Conservation (phyloP, 108 stramenopile genomes). For the Nannochloropsis salina region DNA sequence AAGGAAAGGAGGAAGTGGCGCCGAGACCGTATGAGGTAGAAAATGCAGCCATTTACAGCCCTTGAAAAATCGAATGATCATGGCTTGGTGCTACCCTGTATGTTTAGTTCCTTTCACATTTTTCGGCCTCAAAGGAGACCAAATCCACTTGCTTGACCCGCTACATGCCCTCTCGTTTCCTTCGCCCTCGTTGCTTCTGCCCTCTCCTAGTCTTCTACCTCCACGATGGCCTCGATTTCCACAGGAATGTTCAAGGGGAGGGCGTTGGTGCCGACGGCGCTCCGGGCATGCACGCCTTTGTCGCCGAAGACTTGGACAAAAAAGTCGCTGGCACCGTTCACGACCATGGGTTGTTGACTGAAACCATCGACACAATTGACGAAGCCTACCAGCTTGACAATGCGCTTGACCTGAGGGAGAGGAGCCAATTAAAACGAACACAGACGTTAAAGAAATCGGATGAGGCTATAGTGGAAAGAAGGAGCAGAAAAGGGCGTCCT, state of each 20-base stretch:
- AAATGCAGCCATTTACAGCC: not conserved
- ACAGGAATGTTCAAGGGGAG: slow-evolving; percentile 56
- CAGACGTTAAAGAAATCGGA: not conserved
- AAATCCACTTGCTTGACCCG: not conserved
- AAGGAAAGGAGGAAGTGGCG: slow-evolving; percentile 17
- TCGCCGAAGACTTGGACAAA: slow-evolving; percentile 60
- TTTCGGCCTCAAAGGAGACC: not conserved
- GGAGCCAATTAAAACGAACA: not conserved
- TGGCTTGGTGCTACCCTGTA: not conserved
- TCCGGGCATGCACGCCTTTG: slow-evolving; percentile 50
- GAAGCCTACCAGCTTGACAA: slow-evolving; percentile 55
- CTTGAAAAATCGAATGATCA: slow-evolving; percentile 6
- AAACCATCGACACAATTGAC: slow-evolving; percentile 59
- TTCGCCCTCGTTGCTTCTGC: not conserved
- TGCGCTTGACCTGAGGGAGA: not conserved
- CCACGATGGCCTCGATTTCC: slow-evolving; percentile 57
- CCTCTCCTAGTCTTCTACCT: slow-evolving; percentile 45
- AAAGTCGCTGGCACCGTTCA: slow-evolving; percentile 60
- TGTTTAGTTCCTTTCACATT: not conserved
- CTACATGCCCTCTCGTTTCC: not conserved
- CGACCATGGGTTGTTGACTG: slow-evolving; percentile 54
- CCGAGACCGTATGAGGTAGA: not conserved
- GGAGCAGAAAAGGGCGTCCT: not conserved
- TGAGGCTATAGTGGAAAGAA: not conserved
- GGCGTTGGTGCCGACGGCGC: slow-evolving; percentile 58